These are phyloP conservation scores for Aspergillus novofumigatus DNA, from an alignment of 2,329 filamentous ascomycete species.

Conservation along the genomic window DNA sequence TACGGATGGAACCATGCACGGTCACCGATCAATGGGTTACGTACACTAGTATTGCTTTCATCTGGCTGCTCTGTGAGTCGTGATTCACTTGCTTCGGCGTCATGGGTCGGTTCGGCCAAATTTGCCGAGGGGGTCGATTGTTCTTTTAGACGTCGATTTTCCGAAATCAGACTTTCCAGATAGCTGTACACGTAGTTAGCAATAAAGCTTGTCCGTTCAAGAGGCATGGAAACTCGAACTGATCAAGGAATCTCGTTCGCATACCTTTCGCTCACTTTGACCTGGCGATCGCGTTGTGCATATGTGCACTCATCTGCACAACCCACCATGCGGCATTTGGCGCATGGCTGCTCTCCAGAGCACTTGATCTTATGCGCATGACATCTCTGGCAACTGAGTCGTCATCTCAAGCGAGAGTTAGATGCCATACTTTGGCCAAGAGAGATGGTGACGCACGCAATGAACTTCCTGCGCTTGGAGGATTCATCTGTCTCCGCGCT, in stretches of 20 bases:
- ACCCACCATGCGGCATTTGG: constrained; percentile 37
- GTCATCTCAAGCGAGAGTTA: not conserved
- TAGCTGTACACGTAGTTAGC: constrained; percentile 22
- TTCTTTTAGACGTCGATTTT: constrained; percentile 30
- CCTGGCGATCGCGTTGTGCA: constrained; percentile 39
- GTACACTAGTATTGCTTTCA: constrained; percentile 25
- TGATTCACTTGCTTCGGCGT: constrained; percentile 12
- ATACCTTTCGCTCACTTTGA: constrained; percentile 38
- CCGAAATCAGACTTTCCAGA: constrained; percentile 30
- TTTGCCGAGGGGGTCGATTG: constrained; percentile 26
- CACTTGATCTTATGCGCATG: constrained; percentile 47
- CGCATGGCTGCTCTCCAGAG: constrained; percentile 43
- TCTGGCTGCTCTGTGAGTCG: constrained; percentile 22
- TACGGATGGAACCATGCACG: constrained; percentile 36
- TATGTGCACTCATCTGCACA: constrained; percentile 39
- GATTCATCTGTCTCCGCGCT: constrained; percentile 2
- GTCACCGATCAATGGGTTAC: constrained; percentile 33
- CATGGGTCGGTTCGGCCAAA: constrained; percentile 18
- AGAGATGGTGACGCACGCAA: constrained; percentile 22
- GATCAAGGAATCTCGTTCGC: not conserved
- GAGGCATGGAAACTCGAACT: not conserved
- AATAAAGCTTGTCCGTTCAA: not conserved
- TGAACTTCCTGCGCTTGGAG: constrained; percentile 26
- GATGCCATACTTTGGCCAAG: not conserved
- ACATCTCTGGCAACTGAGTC: constrained; percentile 38